These are phyloP conservation scores for Globisporangium recalcitrans DNA, from an alignment of 352 stramenopile species.

Conservation along the genomic window DNA sequence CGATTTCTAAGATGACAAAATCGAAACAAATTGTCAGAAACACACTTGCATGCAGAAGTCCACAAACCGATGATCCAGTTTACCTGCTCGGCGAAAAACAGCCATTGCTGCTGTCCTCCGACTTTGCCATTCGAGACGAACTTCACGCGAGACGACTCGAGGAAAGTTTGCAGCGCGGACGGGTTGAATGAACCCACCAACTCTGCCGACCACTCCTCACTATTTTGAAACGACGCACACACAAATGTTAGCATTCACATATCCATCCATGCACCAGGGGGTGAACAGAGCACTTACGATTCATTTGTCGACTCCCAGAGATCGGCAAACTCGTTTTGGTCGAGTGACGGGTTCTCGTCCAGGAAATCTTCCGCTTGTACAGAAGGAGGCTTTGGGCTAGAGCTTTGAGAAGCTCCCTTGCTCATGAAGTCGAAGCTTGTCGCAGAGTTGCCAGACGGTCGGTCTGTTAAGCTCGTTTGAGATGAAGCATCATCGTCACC, in stretches of 20 bases:
- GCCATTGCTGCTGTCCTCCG: constrained; percentile 69
- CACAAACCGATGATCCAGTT: neutral
- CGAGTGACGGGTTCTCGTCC: constrained; percentile 33
- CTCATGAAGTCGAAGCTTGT: constrained; percentile 40
- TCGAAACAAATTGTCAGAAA: constrained; percentile 4
- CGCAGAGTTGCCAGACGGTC: constrained; percentile 32
- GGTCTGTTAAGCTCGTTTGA: constrained; percentile 37
- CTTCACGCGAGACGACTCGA: constrained; percentile 60
- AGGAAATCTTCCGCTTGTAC: constrained; percentile 60
- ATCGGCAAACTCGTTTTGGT: constrained; percentile 56
- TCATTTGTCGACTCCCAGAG: constrained; percentile 79
- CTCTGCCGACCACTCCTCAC: constrained; percentile 71
- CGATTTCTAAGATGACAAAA: constrained; percentile 30
- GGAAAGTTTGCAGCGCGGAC: constrained; percentile 46
- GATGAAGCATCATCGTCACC: constrained; percentile 39
- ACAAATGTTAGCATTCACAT: constrained; percentile 7
- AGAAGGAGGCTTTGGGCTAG: constrained; percentile 22
- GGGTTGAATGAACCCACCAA: constrained; percentile 51
- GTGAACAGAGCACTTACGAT: constrained; percentile 38
- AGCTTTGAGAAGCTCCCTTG: constrained; percentile 15
- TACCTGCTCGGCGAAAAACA: constrained; percentile 81
- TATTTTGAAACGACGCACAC: constrained; percentile 21
- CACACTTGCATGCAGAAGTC: constrained; percentile 7
- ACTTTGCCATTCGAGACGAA: constrained; percentile 72
- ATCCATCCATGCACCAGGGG: neutral